Conservation (phyloP, 148 eudicot genomes). For the Arctostaphylos glauca region DNA sequence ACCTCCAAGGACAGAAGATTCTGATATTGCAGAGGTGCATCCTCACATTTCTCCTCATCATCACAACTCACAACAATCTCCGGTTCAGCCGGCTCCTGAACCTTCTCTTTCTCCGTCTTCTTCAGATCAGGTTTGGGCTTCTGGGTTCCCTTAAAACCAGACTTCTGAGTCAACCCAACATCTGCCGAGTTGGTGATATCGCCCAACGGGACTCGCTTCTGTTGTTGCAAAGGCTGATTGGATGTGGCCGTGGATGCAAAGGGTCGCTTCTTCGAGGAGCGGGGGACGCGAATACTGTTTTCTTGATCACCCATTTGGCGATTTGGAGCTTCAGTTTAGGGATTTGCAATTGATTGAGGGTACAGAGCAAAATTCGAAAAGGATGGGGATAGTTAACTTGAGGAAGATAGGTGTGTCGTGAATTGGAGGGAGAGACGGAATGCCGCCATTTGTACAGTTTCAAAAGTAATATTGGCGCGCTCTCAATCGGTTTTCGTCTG, state of each 20-base stretch:
- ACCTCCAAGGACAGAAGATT: slow-evolving; percentile 53
- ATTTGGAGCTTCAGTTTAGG: not conserved
- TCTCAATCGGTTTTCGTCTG: not conserved
- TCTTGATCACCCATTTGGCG: slow-evolving; percentile 19
- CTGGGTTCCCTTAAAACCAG: slow-evolving; percentile 13
- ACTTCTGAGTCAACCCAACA: slow-evolving; percentile 10
- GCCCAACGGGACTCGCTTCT: slow-evolving; percentile 39
- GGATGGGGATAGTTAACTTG: too few relatives aligned
- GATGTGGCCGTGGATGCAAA: slow-evolving; percentile 1
- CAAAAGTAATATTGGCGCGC: slow-evolving; percentile 22
- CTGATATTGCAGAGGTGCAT: slow-evolving; percentile 31
- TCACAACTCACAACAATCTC: slow-evolving; percentile 10
- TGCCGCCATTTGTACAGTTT: slow-evolving; percentile 32
- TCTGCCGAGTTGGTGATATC: slow-evolving; percentile 34
- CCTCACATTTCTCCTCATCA: slow-evolving; percentile 14
- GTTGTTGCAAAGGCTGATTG: slow-evolving; percentile 12
- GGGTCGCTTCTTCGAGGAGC: slow-evolving; percentile 32
- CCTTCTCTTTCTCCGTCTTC: not conserved
- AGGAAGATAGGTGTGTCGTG: not conserved
- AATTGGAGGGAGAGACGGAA: not conserved
- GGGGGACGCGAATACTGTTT: not conserved
- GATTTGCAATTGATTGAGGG: slow-evolving; percentile 14
- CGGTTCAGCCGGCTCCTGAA: not conserved
- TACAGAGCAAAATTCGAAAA: not conserved
- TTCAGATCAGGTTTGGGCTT: slow-evolving; percentile 9